A percentile compares a stretch with the other conserved stretches of the same genome.
Evolutionary conservation across 2,329 filamentous ascomycete genomes (phyloP).

Genomic region (Penicillium sp.): DNA sequence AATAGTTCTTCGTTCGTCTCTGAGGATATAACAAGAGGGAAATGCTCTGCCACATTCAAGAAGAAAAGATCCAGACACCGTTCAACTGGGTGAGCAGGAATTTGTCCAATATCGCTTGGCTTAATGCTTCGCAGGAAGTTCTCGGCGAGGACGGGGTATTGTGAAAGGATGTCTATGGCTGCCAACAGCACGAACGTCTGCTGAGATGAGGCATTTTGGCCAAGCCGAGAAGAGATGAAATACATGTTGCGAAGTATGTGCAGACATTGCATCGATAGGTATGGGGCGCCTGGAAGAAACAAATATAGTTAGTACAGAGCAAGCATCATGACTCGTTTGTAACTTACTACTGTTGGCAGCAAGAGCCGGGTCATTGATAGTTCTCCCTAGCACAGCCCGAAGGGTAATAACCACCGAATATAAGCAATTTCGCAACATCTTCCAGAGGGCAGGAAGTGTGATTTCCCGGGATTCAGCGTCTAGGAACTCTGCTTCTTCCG

Average conservation of each 20-base stretch:
- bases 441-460: slow-evolving; percentile 73
- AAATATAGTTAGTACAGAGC: slow-evolving; percentile 9
- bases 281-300: slow-evolving; percentile 55
- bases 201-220: slow-evolving; percentile 73
- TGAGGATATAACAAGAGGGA: slow-evolving; percentile 68
- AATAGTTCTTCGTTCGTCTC: slow-evolving; percentile 70
- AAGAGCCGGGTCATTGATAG: slow-evolving; percentile 57
- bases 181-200: slow-evolving; percentile 82
- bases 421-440: slow-evolving; percentile 70
- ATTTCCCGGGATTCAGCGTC: slow-evolving; percentile 63
- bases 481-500: slow-evolving; percentile 64
- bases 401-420: slow-evolving; percentile 74
- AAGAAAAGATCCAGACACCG: slow-evolving; percentile 82
- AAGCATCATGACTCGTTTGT: not conserved
- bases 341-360: slow-evolving; percentile 53
- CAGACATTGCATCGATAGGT: slow-evolving; percentile 69
- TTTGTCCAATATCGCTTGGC: slow-evolving; percentile 54
- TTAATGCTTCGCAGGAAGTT: slow-evolving; percentile 66
- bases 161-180: slow-evolving; percentile 75
- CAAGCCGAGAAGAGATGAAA: slow-evolving; percentile 76
- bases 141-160: slow-evolving; percentile 65
- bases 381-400: slow-evolving; percentile 69
- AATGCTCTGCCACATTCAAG: slow-evolving; percentile 80
- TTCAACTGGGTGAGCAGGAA: slow-evolving; percentile 65
- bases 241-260: slow-evolving; percentile 73